phyloP scores from a whole-genome alignment of 1,284 basidiomycete genomes.

The Peniophora sp. region DNA sequence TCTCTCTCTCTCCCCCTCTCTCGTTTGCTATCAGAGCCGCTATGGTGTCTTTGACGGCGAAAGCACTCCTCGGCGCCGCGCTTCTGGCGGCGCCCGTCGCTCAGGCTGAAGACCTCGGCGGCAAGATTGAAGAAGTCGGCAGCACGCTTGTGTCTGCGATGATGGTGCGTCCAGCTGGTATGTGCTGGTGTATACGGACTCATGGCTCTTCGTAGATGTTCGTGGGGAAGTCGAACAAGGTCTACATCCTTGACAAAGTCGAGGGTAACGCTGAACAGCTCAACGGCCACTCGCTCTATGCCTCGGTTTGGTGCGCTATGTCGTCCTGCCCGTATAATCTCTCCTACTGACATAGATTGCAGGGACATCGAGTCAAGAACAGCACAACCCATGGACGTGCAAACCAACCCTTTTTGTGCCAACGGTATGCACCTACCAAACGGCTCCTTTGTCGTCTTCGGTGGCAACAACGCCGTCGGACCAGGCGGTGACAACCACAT shows the following conservation, averaged over 20 bases:
- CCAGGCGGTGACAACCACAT: constrained; percentile 22
- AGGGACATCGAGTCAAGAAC: constrained; percentile 6
- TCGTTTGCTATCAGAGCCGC: too few relatives aligned
- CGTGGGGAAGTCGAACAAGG: constrained; percentile 37
- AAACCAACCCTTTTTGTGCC: constrained; percentile 39
- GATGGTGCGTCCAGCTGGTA: constrained; percentile 17
- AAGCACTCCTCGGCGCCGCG: background rate
- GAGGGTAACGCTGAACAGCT: constrained; percentile 34
- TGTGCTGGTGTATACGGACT: background rate
- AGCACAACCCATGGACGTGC: constrained; percentile 29
- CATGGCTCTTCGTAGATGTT: constrained; percentile 37
- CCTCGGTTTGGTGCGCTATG: constrained; percentile 28
- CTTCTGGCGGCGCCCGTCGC: constrained; percentile 3
- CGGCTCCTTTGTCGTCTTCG: constrained; percentile 22
- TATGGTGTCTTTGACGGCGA: too few relatives aligned
- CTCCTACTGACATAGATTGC: background rate
- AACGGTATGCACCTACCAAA: constrained; percentile 20
- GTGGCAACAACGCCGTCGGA: constrained; percentile 39
- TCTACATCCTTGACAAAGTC: constrained; percentile 41
- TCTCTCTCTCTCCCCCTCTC: too few relatives aligned
- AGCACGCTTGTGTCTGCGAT: constrained; percentile 32
- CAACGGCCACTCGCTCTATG: constrained; percentile 34
- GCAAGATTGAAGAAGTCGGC: constrained; percentile 29
- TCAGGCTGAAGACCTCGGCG: constrained; percentile 1
- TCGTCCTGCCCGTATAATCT: background rate